Evolutionary conservation across 345 rosid genomes (phyloP), one percentile per base, ranked within the genome.

Genomic region (Mangifera indica): DNA sequence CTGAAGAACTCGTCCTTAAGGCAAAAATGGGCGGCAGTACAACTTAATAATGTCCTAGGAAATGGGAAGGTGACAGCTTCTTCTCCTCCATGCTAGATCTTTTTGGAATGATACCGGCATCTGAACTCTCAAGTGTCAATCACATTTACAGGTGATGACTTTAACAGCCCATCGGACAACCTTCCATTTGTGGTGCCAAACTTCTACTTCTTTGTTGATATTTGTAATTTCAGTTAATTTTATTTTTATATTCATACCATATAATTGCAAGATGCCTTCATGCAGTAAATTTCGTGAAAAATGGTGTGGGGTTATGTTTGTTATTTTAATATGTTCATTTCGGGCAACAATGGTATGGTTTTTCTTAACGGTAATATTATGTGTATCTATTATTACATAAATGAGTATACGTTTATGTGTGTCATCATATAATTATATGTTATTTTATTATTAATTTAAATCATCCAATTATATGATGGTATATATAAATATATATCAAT

Each of bases 1-100:
- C 97, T 0, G 97, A 94, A 85, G 98, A 92, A 82, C 80, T 94
- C 52, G 92, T 94, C 70, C 95, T 89, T 4, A 90, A 85, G 88
- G 94, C 93, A 63, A 88, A 78, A 75, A 90, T 86, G 77, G 91
- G 85, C 24, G 48, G 71, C 34, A 69, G 48, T 58, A 21, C 84
- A 49, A 49, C 80, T 80, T 87, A 81, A 86, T 62, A 67, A 24
- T 72, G 44, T 69, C 63, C 18, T 18, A 0, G 18, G 18, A 15
- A 4, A 26, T 73, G 74, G 7, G 58, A 72, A 65, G 77, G 76
- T 74, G 63, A 54, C 5, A 37, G 67, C 22, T 63, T 64, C 66
- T 46, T 60, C 56, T 66, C 62, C 12, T 32, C 2, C 29, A 12
- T 51, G 22, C 9, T 24, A 6, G 37, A 10, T 45, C 3, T 10